Percentiles rank a stretch among this genome's conserved stretches.
Conservation (phyloP, 2,329 filamentous ascomycete species). For the Mariannaea sp. region DNA sequence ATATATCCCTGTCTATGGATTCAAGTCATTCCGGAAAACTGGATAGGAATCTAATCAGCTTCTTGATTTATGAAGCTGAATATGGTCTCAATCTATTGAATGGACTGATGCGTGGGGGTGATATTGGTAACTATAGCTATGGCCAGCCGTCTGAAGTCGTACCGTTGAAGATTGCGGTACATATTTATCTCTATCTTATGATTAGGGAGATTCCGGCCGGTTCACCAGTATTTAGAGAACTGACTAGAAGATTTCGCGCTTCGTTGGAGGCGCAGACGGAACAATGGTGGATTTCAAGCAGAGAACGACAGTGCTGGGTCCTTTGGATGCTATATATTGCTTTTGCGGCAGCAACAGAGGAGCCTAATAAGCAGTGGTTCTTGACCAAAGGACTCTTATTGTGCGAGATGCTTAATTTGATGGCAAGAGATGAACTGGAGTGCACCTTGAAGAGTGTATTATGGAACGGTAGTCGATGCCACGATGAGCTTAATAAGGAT, state of each 20-base stretch:
- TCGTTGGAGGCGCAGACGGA: not conserved
- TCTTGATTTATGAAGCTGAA: conserved; percentile 1
- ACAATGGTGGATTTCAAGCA: not conserved
- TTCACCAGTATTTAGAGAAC: conserved; percentile 1
- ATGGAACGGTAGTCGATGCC: not conserved
- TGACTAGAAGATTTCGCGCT: not conserved
- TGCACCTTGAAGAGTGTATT: not conserved
- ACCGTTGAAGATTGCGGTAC: not conserved
- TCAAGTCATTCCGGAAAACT: not conserved
- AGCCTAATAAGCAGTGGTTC: not conserved
- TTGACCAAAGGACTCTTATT: conserved; percentile 1
- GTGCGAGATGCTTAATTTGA: not conserved
- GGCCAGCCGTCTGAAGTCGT: not conserved
- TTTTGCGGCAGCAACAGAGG: not conserved
- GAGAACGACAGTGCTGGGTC: not conserved
- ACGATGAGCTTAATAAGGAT: not conserved
- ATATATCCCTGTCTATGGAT: conserved; percentile 1
- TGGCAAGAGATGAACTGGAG: not conserved
- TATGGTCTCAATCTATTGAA: not conserved
- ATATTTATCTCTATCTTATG: conserved; percentile 1
- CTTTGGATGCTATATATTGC: conserved; percentile 1
- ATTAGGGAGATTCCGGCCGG: not conserved
- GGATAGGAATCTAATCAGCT: not conserved
- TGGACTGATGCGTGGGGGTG: not conserved
- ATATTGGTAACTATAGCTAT: not conserved